Evolutionary conservation across 108 stramenopile genomes (phyloP), one percentile per base, ranked within the genome.

Genomic region (Cyclotella sp.): DNA sequence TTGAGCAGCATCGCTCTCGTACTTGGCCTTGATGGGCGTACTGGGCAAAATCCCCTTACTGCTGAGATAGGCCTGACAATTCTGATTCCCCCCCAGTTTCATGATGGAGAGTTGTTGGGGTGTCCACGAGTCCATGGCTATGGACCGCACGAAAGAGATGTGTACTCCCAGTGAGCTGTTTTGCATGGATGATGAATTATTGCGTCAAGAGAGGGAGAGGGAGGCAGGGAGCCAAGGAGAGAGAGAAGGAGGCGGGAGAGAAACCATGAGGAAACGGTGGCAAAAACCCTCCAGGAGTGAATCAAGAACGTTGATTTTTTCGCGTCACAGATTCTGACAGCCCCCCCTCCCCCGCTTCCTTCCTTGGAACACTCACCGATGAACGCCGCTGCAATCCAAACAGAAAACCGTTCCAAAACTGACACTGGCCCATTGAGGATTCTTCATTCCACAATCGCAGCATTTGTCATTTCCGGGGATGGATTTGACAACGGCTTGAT

Each of bases 61-160:
- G n/a, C 81, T 65, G 19, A 96, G 68, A 55, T 90, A 94, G 0
- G 63, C 54, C 47, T 86, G 84, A 68, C 89, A 91, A 46, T 89
- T 88, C 41, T 91, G 82, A 82, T 96, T 96, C 1, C 95, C 95
- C 47, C 95, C 95, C 28, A 61, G 30, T 70, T 90, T 92, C 96
- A 96, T 96, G 11, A 89, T 43, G n/a, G 78, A 64, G 46, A 96
- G 68, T 77, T 96, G 96, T 22, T 82, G 63, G 0, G 85, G 83
- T 26, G 93, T 90, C 98, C 98, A 99, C 18, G 95, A 95, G 85
- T 99, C 98, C 97, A 99, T 98, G 73, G 95, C 96, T 63, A 97
- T 96, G 49, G 95, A 96, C 18, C 97, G 90, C 19, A 99, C 97
- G 77, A 98, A 98, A 44, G 96, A 95, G 75, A 97, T 95, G 86